These are phyloP conservation scores for Jatropha curcas DNA, from an alignment of 345 rosid genomes.

Conservation along the genomic window DNA sequence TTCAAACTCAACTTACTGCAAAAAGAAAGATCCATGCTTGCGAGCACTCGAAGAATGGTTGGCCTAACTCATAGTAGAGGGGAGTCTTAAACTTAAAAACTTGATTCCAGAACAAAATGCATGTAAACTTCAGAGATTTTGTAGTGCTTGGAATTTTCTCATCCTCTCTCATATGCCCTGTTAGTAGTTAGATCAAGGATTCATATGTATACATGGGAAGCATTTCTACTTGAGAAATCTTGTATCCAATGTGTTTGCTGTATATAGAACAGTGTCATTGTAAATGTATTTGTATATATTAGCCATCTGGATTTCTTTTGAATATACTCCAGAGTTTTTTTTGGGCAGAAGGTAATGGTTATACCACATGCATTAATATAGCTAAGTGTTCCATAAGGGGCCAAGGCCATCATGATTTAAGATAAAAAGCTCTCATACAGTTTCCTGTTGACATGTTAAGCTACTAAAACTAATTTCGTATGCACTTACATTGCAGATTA, in stretches of 20 bases:
- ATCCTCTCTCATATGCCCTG: neutral
- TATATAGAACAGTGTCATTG: neutral
- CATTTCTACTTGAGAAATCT: neutral
- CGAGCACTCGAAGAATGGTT: conserved; percentile 66
- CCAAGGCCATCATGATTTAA: neutral
- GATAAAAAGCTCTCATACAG: neutral
- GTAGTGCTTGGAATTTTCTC: neutral
- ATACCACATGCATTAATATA: neutral
- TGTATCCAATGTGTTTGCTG: neutral
- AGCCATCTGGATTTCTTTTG: neutral
- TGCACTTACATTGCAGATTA: no score
- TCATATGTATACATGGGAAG: neutral
- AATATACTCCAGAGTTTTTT: neutral
- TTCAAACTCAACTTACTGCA: conserved; percentile 45
- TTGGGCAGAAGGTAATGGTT: no score
- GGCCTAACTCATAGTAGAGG: conserved; percentile 43
- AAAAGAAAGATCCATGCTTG: conserved; percentile 46
- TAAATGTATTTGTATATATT: neutral
- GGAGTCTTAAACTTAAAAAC: neutral
- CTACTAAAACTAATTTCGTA: neutral
- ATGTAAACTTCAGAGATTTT: neutral
- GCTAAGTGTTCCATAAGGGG: neutral
- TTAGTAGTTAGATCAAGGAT: neutral
- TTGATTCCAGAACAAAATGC: neutral
- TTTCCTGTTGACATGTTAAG: neutral